These are phyloP conservation scores for Psilocybe cubensis DNA, from an alignment of 768 basidiomycete species.

Conservation along the genomic window DNA sequence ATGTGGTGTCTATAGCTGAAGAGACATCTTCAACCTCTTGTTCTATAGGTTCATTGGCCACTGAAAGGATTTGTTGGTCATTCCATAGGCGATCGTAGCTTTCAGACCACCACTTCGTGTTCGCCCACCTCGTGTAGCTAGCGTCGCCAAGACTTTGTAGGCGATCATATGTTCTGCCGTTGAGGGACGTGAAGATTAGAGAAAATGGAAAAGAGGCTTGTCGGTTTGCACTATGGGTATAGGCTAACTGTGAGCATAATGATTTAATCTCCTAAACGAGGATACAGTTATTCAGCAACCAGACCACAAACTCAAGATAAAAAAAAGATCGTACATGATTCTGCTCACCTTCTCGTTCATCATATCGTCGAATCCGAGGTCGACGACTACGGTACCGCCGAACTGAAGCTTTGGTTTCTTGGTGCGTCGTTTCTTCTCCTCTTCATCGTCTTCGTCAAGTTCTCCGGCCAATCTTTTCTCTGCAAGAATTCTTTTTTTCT, in stretches of 20 bases:
- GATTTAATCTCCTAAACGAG: conserved; percentile 82
- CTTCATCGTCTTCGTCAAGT: conserved; percentile 49
- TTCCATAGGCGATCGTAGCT: conserved; percentile 75
- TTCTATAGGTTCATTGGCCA: not conserved
- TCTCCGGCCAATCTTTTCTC: conserved; percentile 71
- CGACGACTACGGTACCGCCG: conserved; percentile 75
- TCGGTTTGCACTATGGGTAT: conserved; percentile 88
- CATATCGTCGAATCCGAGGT: conserved; percentile 90
- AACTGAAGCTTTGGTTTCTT: conserved; percentile 49
- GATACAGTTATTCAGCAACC: conserved; percentile 7
- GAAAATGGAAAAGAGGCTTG: conserved; percentile 70
- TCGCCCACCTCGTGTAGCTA: conserved; percentile 78
- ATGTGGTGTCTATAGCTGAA: not conserved
- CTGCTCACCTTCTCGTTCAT: conserved; percentile 89
- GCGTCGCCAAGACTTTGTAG: conserved; percentile 69
- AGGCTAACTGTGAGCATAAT: conserved; percentile 88
- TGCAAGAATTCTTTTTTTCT: conserved; percentile 64
- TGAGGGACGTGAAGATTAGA: conserved; percentile 80
- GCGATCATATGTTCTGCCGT: conserved; percentile 66
- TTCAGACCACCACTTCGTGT: conserved; percentile 83
- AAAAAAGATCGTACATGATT: conserved; percentile 20
- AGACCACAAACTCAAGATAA: conserved; percentile 12
- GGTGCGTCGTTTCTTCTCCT: conserved; percentile 37
- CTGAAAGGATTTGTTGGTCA: conserved; percentile 5
- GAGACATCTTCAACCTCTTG: not conserved